Base-by-base conservation (phyloP, 208 protist genomes). In the Trypanosomatidae sp. region DNA sequence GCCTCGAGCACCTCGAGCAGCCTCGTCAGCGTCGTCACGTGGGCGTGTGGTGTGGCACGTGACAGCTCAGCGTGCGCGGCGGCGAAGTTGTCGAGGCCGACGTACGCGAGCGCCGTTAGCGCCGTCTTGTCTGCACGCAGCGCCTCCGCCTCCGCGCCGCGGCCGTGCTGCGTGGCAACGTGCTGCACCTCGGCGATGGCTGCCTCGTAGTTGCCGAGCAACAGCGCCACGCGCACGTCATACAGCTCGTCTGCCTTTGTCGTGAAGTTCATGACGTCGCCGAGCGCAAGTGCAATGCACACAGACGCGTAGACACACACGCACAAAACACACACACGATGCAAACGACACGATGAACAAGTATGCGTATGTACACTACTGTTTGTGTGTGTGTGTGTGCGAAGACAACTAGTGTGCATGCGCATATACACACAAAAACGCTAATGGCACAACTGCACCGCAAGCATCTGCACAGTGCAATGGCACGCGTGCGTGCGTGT, bases 151-250 rank as follows among this genome's bases (percentile, higher is more conserved):
- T 87, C 80, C 1, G 78, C 78, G 4, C 45, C 15, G 32, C 78
- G 77, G 13, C 52, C 65, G 0, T 43, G 43, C 19, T 48, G 63
- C n/a, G 62, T 25, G 27, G 59, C 51, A 4, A 61, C 65, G 7
- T 46, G 58, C 43, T 63, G 75, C 23, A 56, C 74, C 18, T 91
- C 82, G 2, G 76, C 68, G 21, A 95, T 66, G 32, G 66, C 79
- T 32, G 85, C 69, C 47, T 84, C 62, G 48, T 71, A 92, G 67
- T 93, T 92, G 28, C 88, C 88, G 0, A 94, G 53, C 0, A 58
- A 58, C n/a, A 95, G 55, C 38, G 66, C 67, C 44, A 93, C 92
- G 33, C 88, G 65, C 23, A 66, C 74, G 37, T 94, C 86, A 38
- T 80, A 94, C 11, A 94, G 70, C 1, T 66, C 66, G 66, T 94